Conservation (phyloP, 306 rosid genomes). For the Acmispon strigosus region DNA sequence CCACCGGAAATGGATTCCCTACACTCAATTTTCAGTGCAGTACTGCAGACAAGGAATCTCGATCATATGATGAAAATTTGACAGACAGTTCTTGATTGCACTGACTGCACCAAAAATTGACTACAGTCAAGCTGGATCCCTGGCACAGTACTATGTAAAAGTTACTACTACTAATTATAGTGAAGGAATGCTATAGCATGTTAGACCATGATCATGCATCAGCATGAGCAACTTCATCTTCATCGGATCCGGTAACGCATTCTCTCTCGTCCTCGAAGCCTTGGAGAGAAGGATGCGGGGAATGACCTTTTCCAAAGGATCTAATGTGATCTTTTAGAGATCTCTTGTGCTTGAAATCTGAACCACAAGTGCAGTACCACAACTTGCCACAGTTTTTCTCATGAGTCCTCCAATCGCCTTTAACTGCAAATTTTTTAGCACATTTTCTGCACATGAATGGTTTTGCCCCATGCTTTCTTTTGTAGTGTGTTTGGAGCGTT, state of each 20-base stretch:
- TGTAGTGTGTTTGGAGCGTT: conserved; percentile 93
- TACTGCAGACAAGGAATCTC: too few species aligned
- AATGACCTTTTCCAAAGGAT: conserved; percentile 76
- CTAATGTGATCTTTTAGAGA: conserved; percentile 83
- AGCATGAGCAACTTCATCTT: conserved; percentile 41
- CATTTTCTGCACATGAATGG: conserved; percentile 80
- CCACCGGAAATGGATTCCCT: background rate
- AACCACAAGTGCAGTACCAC: conserved; percentile 89
- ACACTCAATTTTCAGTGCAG: too few species aligned
- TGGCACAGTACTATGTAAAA: too few species aligned
- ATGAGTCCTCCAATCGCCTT: conserved; percentile 96
- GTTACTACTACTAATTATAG: too few species aligned
- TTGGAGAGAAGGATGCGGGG: conserved; percentile 47
- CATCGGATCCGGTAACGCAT: conserved; percentile 55
- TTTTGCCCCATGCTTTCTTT: conserved; percentile 82
- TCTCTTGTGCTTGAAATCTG: conserved; percentile 89
- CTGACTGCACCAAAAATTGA: too few species aligned
- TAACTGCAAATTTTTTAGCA: conserved; percentile 70
- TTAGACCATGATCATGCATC: background rate
- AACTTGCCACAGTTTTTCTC: conserved; percentile 89
- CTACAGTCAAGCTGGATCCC: too few species aligned
- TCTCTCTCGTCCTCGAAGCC: conserved; percentile 61
- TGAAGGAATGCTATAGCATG: background rate
- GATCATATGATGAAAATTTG: too few species aligned
- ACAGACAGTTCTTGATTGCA: too few species aligned